Evolutionary conservation across 768 basidiomycete species (phyloP).

Genomic region (Mrakia blollopis): DNA sequence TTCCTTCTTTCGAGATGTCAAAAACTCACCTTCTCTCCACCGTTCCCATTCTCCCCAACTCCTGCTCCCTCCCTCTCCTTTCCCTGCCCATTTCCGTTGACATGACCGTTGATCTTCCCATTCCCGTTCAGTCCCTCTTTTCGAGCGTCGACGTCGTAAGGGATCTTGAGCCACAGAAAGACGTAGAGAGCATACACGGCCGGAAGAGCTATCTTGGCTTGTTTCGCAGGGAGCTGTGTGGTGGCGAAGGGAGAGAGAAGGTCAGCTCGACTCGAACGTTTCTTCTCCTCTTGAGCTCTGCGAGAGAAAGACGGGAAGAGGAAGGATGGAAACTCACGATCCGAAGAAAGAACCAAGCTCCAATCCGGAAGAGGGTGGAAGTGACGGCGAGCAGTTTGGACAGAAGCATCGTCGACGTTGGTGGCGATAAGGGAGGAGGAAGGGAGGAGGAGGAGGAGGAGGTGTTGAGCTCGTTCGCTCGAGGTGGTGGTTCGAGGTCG

Average conservation of each 20-base stretch:
- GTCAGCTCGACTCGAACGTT: neutral
- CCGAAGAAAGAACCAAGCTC: slow-evolving; percentile 13
- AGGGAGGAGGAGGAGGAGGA: neutral
- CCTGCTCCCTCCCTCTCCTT: neutral
- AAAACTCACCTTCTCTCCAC: neutral
- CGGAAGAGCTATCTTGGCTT: neutral
- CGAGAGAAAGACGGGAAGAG: no score
- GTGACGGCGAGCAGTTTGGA: neutral
- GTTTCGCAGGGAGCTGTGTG: neutral
- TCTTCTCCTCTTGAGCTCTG: neutral
- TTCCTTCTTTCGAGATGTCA: neutral
- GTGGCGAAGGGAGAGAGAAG: neutral
- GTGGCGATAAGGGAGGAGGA: neutral
- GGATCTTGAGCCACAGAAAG: neutral
- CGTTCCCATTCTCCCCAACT: neutral
- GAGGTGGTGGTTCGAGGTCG: neutral
- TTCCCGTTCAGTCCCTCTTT: neutral
- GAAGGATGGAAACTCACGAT: neutral
- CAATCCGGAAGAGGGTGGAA: slow-evolving; percentile 6
- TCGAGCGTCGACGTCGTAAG: neutral
- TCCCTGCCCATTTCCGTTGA: neutral
- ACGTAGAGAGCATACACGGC: slow-evolving; percentile 2
- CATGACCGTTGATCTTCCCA: neutral
- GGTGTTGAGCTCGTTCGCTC: neutral
- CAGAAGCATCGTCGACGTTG: slow-evolving; percentile 1